These are phyloP conservation scores for Aureobasidium sp. DNA, from an alignment of 2,329 filamentous ascomycete genomes.

Conservation along the genomic window DNA sequence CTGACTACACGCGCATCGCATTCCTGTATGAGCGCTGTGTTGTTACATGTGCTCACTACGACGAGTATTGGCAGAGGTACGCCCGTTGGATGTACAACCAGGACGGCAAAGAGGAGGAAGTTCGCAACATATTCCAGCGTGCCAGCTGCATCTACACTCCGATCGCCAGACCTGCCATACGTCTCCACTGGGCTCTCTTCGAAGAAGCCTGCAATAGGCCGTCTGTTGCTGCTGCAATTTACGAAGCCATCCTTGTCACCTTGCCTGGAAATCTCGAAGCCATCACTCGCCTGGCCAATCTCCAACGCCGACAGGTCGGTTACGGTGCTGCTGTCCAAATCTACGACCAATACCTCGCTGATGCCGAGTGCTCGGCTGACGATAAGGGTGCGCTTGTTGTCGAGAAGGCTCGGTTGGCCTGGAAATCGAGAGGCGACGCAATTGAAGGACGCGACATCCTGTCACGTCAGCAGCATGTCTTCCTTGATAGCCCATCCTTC, in stretches of 20 bases:
- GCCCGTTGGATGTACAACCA: conserved; percentile 87
- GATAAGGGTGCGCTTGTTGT: conserved; percentile 82
- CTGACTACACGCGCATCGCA: conserved; percentile 63
- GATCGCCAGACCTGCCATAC: conserved; percentile 73
- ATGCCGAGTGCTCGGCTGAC: conserved; percentile 62
- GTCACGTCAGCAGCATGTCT: conserved; percentile 73
- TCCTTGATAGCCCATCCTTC: conserved; percentile 77
- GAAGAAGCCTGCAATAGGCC: conserved; percentile 77
- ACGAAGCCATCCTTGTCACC: conserved; percentile 66
- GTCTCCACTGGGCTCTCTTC: conserved; percentile 88
- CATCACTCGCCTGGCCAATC: conserved; percentile 78
- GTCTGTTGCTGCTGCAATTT: conserved; percentile 75
- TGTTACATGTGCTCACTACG: conserved; percentile 87
- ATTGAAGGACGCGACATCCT: conserved; percentile 81
- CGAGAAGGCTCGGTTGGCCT: conserved; percentile 79
- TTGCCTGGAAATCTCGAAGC: conserved; percentile 80
- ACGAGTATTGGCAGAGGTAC: conserved; percentile 98
- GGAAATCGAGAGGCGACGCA: conserved; percentile 75
- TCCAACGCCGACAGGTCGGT: conserved; percentile 74
- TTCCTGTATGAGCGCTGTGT: conserved; percentile 92
- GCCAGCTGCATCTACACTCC: conserved; percentile 81
- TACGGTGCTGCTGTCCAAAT: conserved; percentile 78
- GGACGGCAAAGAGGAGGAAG: conserved; percentile 74
- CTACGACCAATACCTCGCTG: conserved; percentile 74
- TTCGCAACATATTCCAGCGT: conserved; percentile 84